Evolutionary conservation across 73 alveolate species (phyloP).

Genomic region (Paramecium primaurelia): DNA sequence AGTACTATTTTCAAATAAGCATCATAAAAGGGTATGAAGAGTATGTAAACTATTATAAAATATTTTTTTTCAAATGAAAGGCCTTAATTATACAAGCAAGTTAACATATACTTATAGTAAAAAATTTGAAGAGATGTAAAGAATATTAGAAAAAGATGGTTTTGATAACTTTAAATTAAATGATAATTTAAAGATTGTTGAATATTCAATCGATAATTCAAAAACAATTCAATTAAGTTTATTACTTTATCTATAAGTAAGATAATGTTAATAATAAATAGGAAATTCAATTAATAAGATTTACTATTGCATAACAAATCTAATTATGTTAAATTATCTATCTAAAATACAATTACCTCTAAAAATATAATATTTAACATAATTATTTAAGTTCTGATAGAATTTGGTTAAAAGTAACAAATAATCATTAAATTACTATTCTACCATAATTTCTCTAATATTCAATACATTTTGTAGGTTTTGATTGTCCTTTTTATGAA

Average conservation of each 20-base stretch:
- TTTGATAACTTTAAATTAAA: not conserved
- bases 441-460: not conserved
- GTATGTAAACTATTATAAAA: no score
- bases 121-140: not conserved
- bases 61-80: not conserved
- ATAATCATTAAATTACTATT: not conserved
- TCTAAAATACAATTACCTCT: not conserved
- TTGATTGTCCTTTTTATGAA: not conserved
- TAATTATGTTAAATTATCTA: not conserved
- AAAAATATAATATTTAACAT: not conserved
- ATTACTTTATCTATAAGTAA: not conserved
- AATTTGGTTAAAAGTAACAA: not conserved
- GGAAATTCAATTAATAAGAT: not conserved
- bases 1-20: no score
- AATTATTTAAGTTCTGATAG: not conserved
- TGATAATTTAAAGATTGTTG: not conserved
- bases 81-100: not conserved
- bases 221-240: not conserved
- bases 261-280: not conserved
- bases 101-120: not conserved
- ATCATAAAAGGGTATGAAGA: no score
- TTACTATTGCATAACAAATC: not conserved
- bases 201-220: not conserved
- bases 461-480: not conserved
- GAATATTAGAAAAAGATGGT: not conserved